Conservation (phyloP, 2,329 filamentous ascomycete species). For the Penicillium sp. region DNA sequence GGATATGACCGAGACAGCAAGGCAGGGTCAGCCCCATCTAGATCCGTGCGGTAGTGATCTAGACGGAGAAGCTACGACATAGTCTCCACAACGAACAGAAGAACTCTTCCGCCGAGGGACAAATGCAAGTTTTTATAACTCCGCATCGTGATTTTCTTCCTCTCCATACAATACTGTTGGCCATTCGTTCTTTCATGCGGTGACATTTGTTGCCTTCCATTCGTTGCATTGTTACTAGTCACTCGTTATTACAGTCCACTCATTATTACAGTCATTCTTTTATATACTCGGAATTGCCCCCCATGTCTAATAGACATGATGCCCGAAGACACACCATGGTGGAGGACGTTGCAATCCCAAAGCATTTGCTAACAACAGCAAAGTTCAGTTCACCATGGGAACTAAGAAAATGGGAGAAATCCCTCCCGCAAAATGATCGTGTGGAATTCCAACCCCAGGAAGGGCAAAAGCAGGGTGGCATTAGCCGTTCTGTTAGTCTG, state of each 20-base stretch:
- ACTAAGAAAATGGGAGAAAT: slow-evolving; percentile 18
- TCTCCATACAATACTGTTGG: background rate
- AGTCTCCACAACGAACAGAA: background rate
- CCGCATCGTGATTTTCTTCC: background rate
- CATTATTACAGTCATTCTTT: slow-evolving; percentile 9
- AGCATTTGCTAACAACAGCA: slow-evolving; percentile 16
- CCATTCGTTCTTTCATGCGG: slow-evolving; percentile 1
- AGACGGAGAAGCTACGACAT: background rate
- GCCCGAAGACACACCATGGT: slow-evolving; percentile 11
- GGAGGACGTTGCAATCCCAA: slow-evolving; percentile 20
- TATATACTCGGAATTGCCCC: background rate
- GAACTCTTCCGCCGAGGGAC: background rate
- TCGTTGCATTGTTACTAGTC: background rate
- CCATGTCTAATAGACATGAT: background rate
- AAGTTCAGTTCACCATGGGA: slow-evolving; percentile 21
- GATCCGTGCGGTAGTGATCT: background rate
- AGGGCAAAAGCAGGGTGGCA: slow-evolving; percentile 5
- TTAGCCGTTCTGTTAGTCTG: slow-evolving; percentile 4
- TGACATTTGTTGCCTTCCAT: background rate
- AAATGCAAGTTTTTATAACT: background rate
- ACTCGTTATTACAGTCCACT: slow-evolving; percentile 2
- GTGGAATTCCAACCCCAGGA: background rate
- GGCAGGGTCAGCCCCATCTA: slow-evolving; percentile 4
- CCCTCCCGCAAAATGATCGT: slow-evolving; percentile 17
- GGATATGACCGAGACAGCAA: background rate